Evolutionary conservation across 1,139 yeast species (phyloP).

Genomic region (Pichia sp.): DNA sequence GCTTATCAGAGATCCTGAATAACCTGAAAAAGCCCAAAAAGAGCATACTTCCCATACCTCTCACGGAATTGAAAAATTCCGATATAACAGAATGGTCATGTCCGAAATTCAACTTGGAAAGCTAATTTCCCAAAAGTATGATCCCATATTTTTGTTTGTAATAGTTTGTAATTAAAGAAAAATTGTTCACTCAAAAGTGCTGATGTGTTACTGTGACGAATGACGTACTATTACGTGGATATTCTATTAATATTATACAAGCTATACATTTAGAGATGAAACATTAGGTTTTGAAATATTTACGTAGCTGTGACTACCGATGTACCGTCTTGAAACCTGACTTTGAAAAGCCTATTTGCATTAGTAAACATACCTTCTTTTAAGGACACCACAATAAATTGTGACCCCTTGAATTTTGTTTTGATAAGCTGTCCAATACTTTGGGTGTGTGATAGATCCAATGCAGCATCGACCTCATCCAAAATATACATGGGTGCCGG

Average conservation of each 20-base stretch:
- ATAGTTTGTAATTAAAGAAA: too few relatives aligned
- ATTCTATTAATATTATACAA: slow-evolving; percentile 1
- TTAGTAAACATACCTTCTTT: slow-evolving; percentile 98
- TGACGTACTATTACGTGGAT: not conserved
- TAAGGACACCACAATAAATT: slow-evolving; percentile 91
- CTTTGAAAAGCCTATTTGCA: slow-evolving; percentile 90
- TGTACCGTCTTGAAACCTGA: slow-evolving; percentile 95
- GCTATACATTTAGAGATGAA: not conserved
- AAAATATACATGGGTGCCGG: slow-evolving; percentile 97
- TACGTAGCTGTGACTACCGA: slow-evolving; percentile 72
- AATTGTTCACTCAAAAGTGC: too few relatives aligned
- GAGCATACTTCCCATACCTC: not conserved
- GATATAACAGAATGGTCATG: slow-evolving; percentile 8
- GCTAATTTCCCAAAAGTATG: too few relatives aligned
- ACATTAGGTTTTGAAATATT: not conserved
- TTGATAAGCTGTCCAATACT: slow-evolving; percentile 95
- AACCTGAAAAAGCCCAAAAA: not conserved
- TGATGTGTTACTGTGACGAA: too few relatives aligned
- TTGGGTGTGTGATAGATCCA: slow-evolving; percentile 95
- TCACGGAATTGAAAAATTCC: slow-evolving; percentile 6
- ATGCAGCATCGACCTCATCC: slow-evolving; percentile 99
- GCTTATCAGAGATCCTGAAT: not conserved
- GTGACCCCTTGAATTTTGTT: slow-evolving; percentile 91
- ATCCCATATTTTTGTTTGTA: too few relatives aligned
- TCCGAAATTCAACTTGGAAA: slow-evolving; percentile 1